Evolutionary conservation across 2,329 filamentous ascomycete genomes (phyloP).

Genomic region (Zopfia rhizophila): DNA sequence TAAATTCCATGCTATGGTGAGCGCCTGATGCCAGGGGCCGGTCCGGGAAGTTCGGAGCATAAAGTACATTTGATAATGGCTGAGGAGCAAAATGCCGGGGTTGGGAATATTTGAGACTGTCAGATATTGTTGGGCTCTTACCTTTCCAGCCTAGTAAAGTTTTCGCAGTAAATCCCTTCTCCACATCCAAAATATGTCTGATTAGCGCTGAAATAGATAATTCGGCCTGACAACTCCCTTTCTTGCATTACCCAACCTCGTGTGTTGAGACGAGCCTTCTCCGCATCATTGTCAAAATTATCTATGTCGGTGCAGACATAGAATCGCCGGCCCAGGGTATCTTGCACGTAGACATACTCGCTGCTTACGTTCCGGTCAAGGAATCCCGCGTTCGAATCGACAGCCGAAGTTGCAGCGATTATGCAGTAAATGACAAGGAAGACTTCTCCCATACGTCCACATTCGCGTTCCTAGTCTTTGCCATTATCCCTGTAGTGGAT

Average conservation of each 20-base stretch:
- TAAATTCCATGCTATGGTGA: constrained; percentile 17
- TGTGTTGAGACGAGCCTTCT: constrained; percentile 24
- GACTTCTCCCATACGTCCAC: constrained; percentile 24
- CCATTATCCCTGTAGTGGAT: constrained; percentile 22
- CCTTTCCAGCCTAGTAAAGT: constrained; percentile 24
- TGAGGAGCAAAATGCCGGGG: constrained; percentile 11
- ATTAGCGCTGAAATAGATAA: constrained; percentile 30
- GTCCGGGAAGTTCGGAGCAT: constrained; percentile 23
- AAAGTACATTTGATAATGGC: constrained; percentile 17
- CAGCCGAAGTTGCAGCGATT: constrained; percentile 29
- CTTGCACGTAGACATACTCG: constrained; percentile 19
- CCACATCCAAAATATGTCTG: constrained; percentile 33
- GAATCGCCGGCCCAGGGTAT: constrained; percentile 13
- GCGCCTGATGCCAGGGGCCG: constrained; percentile 16
- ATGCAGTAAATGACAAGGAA: constrained; percentile 23
- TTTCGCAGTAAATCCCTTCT: constrained; percentile 28
- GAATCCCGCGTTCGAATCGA: constrained; percentile 26
- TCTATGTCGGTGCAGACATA: constrained; percentile 26
- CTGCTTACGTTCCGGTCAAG: constrained; percentile 15
- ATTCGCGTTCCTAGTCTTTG: constrained; percentile 29
- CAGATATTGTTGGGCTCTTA: constrained; percentile 20
- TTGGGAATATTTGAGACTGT: constrained; percentile 12
- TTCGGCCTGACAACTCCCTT: constrained; percentile 23
- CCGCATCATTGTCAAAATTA: constrained; percentile 22
- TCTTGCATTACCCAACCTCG: constrained; percentile 35